Evolutionary conservation across 768 basidiomycete species (phyloP).

Genomic region (Kwoniella sp.): DNA sequence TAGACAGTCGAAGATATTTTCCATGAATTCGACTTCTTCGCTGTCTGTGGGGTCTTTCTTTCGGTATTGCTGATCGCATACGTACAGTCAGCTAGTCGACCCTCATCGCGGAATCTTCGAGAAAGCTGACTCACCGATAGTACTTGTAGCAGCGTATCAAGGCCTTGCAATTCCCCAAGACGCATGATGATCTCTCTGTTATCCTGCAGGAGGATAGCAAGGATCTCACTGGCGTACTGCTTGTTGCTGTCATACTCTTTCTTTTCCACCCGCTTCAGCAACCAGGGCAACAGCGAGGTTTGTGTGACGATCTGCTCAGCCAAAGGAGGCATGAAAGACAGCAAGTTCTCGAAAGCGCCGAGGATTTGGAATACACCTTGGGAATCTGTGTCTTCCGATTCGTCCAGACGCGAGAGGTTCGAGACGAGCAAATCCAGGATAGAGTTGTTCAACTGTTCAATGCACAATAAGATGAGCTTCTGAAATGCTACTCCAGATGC

Average conservation of each 20-base stretch:
- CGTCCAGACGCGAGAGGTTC: slow-evolving; percentile 84
- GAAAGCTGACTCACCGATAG: slow-evolving; percentile 68
- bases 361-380: slow-evolving; percentile 92
- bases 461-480: slow-evolving; percentile 57
- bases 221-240: slow-evolving; percentile 85
- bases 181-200: slow-evolving; percentile 69
- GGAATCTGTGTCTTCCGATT: slow-evolving; percentile 83
- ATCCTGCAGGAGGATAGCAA: slow-evolving; percentile 86
- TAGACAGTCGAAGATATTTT: slow-evolving; percentile 86
- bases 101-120: too few species aligned
- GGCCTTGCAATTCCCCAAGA: slow-evolving; percentile 72
- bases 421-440: slow-evolving; percentile 85
- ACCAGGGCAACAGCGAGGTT: slow-evolving; percentile 76
- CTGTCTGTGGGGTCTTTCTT: slow-evolving; percentile 77
- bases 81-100: too few species aligned
- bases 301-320: slow-evolving; percentile 70
- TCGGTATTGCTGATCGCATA: slow-evolving; percentile 95
- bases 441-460: slow-evolving; percentile 81
- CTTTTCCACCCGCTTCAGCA: slow-evolving; percentile 72
- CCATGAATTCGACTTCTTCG: slow-evolving; percentile 97
- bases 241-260: slow-evolving; percentile 85
- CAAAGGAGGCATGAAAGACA: slow-evolving; percentile 79
- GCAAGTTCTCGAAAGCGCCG: slow-evolving; percentile 90
- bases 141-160: slow-evolving; percentile 73
- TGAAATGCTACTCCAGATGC: not conserved